A percentile compares a stretch with the other conserved stretches of the same genome.
phyloP scores from a whole-genome alignment of 768 basidiomycete genomes.

The Boletus sensibilis region DNA sequence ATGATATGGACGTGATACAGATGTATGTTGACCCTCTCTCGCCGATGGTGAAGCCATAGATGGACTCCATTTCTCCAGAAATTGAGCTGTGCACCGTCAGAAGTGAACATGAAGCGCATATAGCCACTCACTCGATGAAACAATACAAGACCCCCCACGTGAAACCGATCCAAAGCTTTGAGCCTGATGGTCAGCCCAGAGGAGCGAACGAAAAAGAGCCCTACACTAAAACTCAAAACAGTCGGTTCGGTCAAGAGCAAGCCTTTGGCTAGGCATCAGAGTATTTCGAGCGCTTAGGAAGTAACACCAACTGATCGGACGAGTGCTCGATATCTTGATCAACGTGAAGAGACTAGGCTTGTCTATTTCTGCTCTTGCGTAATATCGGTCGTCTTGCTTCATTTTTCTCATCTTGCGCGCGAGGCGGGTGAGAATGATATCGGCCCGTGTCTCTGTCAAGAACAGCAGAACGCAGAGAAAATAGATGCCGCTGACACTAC shows the following conservation, averaged over 20 bases:
- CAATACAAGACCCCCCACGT: slow-evolving; percentile 76
- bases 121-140: slow-evolving; percentile 51
- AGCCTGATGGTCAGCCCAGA: neutral
- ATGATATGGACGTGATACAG: slow-evolving; percentile 48
- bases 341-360: slow-evolving; percentile 51
- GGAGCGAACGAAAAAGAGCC: neutral
- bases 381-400: slow-evolving; percentile 62
- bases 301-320: slow-evolving; percentile 65
- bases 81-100: slow-evolving; percentile 44
- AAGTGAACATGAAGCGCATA: neutral
- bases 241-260: slow-evolving; percentile 54
- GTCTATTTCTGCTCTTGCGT: slow-evolving; percentile 63
- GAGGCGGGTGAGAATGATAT: slow-evolving; percentile 64
- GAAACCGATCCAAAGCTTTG: slow-evolving; percentile 69
- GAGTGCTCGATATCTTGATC: slow-evolving; percentile 67
- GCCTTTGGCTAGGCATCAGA: slow-evolving; percentile 10
- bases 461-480: slow-evolving; percentile 49
- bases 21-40: slow-evolving; percentile 60
- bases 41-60: slow-evolving; percentile 61
- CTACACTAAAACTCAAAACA: slow-evolving; percentile 69
- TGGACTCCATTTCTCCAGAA: slow-evolving; percentile 49
- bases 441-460: slow-evolving; percentile 71
- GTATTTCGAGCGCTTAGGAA: neutral
- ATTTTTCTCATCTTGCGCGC: slow-evolving; percentile 64
- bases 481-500: slow-evolving; percentile 53